These are phyloP conservation scores for Saccharomycopsis selenospora DNA, from an alignment of 805 yeast genomes.

Conservation along the genomic window DNA sequence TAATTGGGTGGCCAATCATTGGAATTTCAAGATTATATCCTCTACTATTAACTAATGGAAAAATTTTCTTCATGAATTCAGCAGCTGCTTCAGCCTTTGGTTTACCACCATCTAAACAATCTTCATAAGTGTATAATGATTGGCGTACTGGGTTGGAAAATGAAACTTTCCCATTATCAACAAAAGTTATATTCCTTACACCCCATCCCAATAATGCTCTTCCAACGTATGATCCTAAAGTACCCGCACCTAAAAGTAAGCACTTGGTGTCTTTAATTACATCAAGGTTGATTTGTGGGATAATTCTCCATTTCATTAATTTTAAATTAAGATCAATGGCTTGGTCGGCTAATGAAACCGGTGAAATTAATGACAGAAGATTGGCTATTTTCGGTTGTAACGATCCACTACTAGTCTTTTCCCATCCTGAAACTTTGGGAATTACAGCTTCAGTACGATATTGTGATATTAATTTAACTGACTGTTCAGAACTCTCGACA, in stretches of 20 bases:
- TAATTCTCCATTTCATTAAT: slow-evolving; percentile 94
- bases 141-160: slow-evolving; percentile 95
- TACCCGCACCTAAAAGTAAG: slow-evolving; percentile 89
- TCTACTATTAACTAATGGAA: slow-evolving; percentile 62
- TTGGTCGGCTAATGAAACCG: slow-evolving; percentile 76
- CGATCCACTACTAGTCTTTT: slow-evolving; percentile 63
- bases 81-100: slow-evolving; percentile 81
- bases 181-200: slow-evolving; percentile 73
- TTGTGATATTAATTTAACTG: slow-evolving; percentile 3
- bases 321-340: slow-evolving; percentile 87
- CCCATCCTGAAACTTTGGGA: slow-evolving; percentile 79
- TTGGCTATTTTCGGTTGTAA: slow-evolving; percentile 81
- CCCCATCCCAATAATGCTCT: slow-evolving; percentile 94
- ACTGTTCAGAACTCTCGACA: slow-evolving; percentile 19
- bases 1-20: slow-evolving; percentile 89
- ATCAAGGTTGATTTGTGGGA: slow-evolving; percentile 73
- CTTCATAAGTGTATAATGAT: slow-evolving; percentile 75
- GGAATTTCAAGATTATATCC: slow-evolving; percentile 77
- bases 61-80: slow-evolving; percentile 56
- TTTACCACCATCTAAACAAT: slow-evolving; percentile 67
- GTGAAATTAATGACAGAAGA: slow-evolving; percentile 73
- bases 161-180: slow-evolving; percentile 84
- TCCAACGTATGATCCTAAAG: slow-evolving; percentile 87
- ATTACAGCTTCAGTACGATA: slow-evolving; percentile 17
- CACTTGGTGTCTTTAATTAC: slow-evolving; percentile 52